Conservation (phyloP, 768 basidiomycete species). For the Botryobasidium botryosum region DNA sequence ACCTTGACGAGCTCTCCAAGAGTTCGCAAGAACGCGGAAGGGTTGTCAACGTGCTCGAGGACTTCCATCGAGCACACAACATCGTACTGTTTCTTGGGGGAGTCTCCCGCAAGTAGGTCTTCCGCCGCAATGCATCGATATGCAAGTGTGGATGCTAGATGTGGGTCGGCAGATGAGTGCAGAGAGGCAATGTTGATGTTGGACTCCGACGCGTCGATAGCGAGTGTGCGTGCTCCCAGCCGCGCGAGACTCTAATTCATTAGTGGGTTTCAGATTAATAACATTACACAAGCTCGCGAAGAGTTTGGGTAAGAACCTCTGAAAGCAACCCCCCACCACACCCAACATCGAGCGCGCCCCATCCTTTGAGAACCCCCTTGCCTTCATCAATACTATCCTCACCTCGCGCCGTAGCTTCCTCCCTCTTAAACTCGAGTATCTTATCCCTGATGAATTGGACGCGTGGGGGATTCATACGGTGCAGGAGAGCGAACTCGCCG, state of each 20-base stretch:
- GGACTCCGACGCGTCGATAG: slow-evolving; percentile 78
- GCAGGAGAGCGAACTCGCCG: slow-evolving; percentile 77
- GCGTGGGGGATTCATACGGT: slow-evolving; percentile 88
- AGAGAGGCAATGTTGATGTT: slow-evolving; percentile 74
- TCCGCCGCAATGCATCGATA: slow-evolving; percentile 70
- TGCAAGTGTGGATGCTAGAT: slow-evolving; percentile 31
- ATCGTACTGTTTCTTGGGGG: slow-evolving; percentile 46
- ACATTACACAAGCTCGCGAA: neutral
- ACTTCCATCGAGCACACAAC: slow-evolving; percentile 97
- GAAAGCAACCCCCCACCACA: slow-evolving; percentile 91
- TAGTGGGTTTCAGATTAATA: slow-evolving; percentile 4
- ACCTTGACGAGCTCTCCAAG: slow-evolving; percentile 83
- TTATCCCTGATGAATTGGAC: slow-evolving; percentile 71
- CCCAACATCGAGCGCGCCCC: slow-evolving; percentile 76
- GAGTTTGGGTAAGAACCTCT: slow-evolving; percentile 33
- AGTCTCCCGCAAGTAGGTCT: slow-evolving; percentile 37
- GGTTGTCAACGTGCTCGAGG: slow-evolving; percentile 91
- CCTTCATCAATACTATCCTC: slow-evolving; percentile 12
- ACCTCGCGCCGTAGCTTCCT: slow-evolving; percentile 22
- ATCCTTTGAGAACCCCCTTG: slow-evolving; percentile 34
- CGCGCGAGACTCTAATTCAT: slow-evolving; percentile 57
- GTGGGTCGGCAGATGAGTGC: slow-evolving; percentile 67
- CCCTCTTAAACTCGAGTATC: slow-evolving; percentile 41
- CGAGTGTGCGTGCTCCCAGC: slow-evolving; percentile 62
- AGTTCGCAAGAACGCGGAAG: slow-evolving; percentile 60